Conservation (phyloP, 1,139 yeast genomes). For the Hemisphaericaspora subhashii region DNA sequence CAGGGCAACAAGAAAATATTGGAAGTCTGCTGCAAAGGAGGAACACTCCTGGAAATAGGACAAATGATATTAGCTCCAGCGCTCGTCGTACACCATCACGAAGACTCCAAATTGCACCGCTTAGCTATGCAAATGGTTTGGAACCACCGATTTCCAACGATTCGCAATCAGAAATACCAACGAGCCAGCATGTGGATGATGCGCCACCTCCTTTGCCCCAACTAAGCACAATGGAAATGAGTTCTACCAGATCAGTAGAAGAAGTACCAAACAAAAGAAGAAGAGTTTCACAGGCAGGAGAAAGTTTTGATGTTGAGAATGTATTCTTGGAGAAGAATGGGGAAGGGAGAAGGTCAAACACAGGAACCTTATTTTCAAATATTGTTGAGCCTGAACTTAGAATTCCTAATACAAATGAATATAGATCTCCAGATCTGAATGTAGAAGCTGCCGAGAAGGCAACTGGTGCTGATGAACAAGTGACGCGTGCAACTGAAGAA, state of each 20-base stretch:
- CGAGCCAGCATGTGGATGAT: background rate
- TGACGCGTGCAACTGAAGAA: too few relatives aligned
- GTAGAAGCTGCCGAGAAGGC: too few relatives aligned
- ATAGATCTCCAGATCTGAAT: too few relatives aligned
- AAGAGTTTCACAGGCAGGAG: conserved; percentile 11
- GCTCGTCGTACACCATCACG: background rate
- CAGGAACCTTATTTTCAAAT: conserved; percentile 5
- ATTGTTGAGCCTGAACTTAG: background rate
- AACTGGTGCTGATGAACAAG: conserved; percentile 2
- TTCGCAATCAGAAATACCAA: too few relatives aligned
- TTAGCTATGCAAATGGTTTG: conserved; percentile 33
- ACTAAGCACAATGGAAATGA: too few relatives aligned
- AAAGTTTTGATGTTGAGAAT: conserved; percentile 24
- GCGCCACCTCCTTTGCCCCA: background rate
- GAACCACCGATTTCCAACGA: too few relatives aligned
- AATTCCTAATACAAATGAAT: too few relatives aligned
- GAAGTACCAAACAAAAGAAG: conserved; percentile 11
- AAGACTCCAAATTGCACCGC: conserved; percentile 1
- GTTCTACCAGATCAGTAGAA: background rate
- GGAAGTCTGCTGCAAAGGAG: too few relatives aligned
- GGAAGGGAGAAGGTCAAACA: conserved; percentile 8
- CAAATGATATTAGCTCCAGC: background rate
- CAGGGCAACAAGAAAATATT: too few relatives aligned
- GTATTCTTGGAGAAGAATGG: conserved; percentile 31
- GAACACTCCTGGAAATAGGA: background rate